Evolutionary conservation across 1,139 yeast species (phyloP).

Genomic region (Suhomyces wounanorum): DNA sequence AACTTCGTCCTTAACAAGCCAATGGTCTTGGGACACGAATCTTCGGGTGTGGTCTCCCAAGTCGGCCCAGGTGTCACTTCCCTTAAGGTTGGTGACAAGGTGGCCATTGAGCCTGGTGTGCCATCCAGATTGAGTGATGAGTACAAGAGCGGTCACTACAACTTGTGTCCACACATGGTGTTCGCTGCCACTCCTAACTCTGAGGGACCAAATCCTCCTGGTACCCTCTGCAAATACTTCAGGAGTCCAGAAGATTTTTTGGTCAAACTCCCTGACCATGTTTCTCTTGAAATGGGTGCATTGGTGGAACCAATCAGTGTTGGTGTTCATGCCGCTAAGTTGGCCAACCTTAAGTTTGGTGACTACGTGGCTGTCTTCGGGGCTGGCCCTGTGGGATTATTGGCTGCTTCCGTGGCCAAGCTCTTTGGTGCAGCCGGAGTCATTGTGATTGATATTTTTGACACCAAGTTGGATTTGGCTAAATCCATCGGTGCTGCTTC

Average conservation of each 20-base stretch:
- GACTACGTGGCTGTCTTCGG: slow-evolving; percentile 81
- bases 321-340: slow-evolving; percentile 79
- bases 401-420: slow-evolving; percentile 75
- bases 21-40: slow-evolving; percentile 78
- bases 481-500: slow-evolving; percentile 57
- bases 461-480: slow-evolving; percentile 61
- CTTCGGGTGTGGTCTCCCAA: slow-evolving; percentile 69
- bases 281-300: slow-evolving; percentile 84
- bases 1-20: slow-evolving; percentile 62
- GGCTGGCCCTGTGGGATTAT: slow-evolving; percentile 91
- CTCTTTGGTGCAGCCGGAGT: slow-evolving; percentile 81
- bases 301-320: slow-evolving; percentile 86
- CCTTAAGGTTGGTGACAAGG: slow-evolving; percentile 73
- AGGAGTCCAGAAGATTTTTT: slow-evolving; percentile 82
- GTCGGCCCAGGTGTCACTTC: slow-evolving; percentile 62
- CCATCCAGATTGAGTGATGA: slow-evolving; percentile 76
- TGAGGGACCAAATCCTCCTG: slow-evolving; percentile 52
- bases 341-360: slow-evolving; percentile 68
- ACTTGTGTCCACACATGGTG: slow-evolving; percentile 78
- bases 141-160: slow-evolving; percentile 75
- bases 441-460: slow-evolving; percentile 65
- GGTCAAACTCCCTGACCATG: slow-evolving; percentile 74
- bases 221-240: slow-evolving; percentile 74
- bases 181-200: slow-evolving; percentile 83
- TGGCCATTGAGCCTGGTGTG: slow-evolving; percentile 74